A percentile compares a stretch with the other conserved stretches of the same genome.
Evolutionary conservation across 176 grass and related monocot genomes (phyloP).

Genomic region (Zoysia pacifica): DNA sequence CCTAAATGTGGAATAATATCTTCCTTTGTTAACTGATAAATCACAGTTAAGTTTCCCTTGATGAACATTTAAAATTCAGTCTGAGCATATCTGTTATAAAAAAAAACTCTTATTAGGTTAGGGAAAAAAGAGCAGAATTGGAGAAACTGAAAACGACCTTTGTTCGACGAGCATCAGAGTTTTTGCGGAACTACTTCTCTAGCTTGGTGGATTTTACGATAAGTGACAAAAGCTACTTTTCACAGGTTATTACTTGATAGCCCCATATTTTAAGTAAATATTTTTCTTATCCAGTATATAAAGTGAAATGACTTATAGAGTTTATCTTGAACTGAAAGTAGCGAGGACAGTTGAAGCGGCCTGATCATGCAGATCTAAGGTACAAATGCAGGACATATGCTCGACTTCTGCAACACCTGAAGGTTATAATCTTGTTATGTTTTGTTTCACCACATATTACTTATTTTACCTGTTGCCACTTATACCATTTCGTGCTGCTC

Average conservation of each 20-base stretch:
- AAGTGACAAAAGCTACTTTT: constrained; percentile 97
- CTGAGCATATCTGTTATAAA: constrained; percentile 22
- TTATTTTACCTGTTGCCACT: constrained; percentile 22
- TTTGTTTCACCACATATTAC: constrained; percentile 11
- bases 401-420: constrained; percentile 94
- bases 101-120: constrained; percentile 56
- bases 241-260: constrained; percentile 70
- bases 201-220: constrained; percentile 99
- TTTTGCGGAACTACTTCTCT: constrained; percentile 93
- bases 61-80: constrained; percentile 13
- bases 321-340: constrained; percentile 59
- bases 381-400: constrained; percentile 99
- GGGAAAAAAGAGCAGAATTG: constrained; percentile 74
- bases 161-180: constrained; percentile 85
- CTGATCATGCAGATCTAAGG: constrained; percentile 98
- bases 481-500: constrained; percentile 41
- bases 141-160: constrained; percentile 87
- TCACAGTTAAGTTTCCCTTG: constrained; percentile 6
- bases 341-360: constrained; percentile 91
- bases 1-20: background rate
- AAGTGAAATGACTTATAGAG: constrained; percentile 35
- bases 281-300: constrained; percentile 27
- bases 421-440: constrained; percentile 55
- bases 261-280: constrained; percentile 5
- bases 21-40: constrained; percentile 7